phyloP scores from a whole-genome alignment of 805 yeast species.

The Blastobotrys muscicola region DNA sequence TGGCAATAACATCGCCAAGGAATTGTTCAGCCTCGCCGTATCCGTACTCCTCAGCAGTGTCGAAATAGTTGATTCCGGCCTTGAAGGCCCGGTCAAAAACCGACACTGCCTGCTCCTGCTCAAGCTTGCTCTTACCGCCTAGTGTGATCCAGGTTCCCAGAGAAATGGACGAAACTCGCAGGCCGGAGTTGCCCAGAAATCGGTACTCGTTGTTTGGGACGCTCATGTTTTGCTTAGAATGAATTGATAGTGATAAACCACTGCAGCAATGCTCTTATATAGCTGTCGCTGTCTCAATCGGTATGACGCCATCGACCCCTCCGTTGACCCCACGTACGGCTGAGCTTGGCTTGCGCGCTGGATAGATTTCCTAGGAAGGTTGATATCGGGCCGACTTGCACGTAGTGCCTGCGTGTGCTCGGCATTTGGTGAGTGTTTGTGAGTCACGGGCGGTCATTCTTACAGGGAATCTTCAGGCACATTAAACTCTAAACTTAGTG shows the following conservation, averaged over 20 bases:
- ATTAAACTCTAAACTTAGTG: too few relatives aligned
- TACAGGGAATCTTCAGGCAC: too few relatives aligned
- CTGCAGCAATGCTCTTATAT: too few relatives aligned
- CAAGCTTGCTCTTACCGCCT: conserved; percentile 19
- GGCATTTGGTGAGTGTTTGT: too few relatives aligned
- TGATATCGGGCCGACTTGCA: too few relatives aligned
- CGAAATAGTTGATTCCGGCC: conserved; percentile 26
- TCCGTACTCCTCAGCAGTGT: conserved; percentile 26
- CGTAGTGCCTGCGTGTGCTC: too few relatives aligned
- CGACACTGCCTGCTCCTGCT: conserved; percentile 19
- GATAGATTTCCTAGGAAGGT: too few relatives aligned
- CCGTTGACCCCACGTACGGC: too few relatives aligned
- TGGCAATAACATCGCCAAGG: conserved; percentile 23
- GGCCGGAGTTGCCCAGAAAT: conserved; percentile 25
- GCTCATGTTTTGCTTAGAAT: background rate
- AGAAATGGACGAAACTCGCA: conserved; percentile 26
- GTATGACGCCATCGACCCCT: too few relatives aligned
- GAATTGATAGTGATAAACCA: background rate
- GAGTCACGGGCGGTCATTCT: too few relatives aligned
- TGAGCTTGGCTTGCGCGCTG: too few relatives aligned
- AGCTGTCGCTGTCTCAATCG: too few relatives aligned
- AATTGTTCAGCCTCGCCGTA: conserved; percentile 23
- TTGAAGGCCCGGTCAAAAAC: conserved; percentile 25
- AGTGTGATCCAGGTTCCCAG: conserved; percentile 28
- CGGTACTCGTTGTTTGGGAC: conserved; percentile 21